Evolutionary conservation across 164 flowering plant genomes (phyloP), one percentile per base, ranked within the genome.

Genomic region (Tetrastigma voinierianum): DNA sequence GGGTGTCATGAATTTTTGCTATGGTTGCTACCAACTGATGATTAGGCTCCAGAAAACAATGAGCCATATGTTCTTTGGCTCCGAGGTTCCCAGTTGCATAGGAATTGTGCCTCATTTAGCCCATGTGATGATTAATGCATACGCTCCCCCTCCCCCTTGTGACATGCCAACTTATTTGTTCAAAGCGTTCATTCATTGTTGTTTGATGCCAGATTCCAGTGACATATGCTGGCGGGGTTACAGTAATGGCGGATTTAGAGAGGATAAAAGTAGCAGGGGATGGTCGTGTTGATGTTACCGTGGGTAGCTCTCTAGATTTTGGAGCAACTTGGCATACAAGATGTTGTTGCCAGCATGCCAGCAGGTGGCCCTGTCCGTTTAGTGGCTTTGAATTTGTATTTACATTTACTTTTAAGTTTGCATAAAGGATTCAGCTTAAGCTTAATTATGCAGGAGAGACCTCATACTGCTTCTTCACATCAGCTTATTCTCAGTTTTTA

Each of bases 291-390:
- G 94, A 93, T 81, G 97, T 88, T 15, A 93, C 97, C 0, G 97
- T 93, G 21, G 97, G 98, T 43, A 93, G 98, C 68, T 93, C 98
- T 32, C 70, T 93, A 74, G 97, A 93, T 93, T 93, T 67, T 97
- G 98, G 3, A 97, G 97, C 11, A 82, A 83, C 66, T 69, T 93
- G 68, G 75, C 89, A 4, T 93, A 88, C 81, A 74, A 66, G 91
- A 91, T 59, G 94, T 91, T 2, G 88, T 93, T 10, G 74, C 83
- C 91, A 97, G 98, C 96, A 91, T 65, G n/a, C 25, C 70, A 67
- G 72, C 74, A 75, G 60, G 46, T 65, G 56, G 64, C 64, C 46
- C 51, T 67, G 57, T 23, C 63, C 2, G 60, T 67, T 51, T 67
- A 72, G 61, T 2, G 56, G 25, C 8, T 46, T 60, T 43, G n/a